A percentile compares a stretch with the other conserved stretches of the same genome.
phyloP scores from a whole-genome alignment of 805 yeast species.

The Maudiozyma turicensis region DNA sequence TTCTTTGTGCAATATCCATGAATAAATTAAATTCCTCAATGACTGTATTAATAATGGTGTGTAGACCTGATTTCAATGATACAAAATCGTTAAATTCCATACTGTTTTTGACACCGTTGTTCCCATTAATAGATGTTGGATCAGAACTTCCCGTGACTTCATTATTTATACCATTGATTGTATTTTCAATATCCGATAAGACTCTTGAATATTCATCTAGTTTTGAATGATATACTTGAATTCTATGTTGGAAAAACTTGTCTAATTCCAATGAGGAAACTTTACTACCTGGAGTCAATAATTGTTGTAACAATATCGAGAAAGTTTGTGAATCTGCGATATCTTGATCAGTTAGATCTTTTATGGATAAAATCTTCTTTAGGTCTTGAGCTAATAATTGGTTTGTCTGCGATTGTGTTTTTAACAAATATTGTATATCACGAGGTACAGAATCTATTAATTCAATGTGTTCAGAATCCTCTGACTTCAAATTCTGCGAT shows the following conservation, averaged over 20 bases:
- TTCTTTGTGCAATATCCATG: constrained; percentile 64
- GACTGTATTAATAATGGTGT: constrained; percentile 48
- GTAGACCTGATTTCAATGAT: constrained; percentile 31
- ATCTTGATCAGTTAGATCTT: constrained; percentile 33
- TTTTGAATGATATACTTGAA: constrained; percentile 31
- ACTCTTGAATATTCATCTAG: constrained; percentile 42
- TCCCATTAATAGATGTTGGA: neutral
- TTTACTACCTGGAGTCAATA: constrained; percentile 44
- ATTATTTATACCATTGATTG: constrained; percentile 51
- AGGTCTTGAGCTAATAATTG: constrained; percentile 49
- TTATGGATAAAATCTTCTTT: constrained; percentile 37
- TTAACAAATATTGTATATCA: constrained; percentile 55
- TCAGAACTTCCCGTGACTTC: constrained; percentile 28
- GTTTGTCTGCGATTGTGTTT: constrained; percentile 51
- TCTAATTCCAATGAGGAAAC: constrained; percentile 48
- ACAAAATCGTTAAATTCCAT: constrained; percentile 12
- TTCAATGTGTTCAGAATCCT: constrained; percentile 50
- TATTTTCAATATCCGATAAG: constrained; percentile 45
- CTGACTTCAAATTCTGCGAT: constrained; percentile 57
- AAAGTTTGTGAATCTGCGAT: constrained; percentile 41
- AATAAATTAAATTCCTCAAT: constrained; percentile 60
- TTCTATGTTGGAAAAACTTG: constrained; percentile 42
- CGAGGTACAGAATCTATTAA: constrained; percentile 63
- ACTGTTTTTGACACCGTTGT: neutral
- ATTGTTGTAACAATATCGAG: constrained; percentile 43